phyloP scores from a whole-genome alignment of 1,139 yeast species.

The Geotrichum bryndzae region DNA sequence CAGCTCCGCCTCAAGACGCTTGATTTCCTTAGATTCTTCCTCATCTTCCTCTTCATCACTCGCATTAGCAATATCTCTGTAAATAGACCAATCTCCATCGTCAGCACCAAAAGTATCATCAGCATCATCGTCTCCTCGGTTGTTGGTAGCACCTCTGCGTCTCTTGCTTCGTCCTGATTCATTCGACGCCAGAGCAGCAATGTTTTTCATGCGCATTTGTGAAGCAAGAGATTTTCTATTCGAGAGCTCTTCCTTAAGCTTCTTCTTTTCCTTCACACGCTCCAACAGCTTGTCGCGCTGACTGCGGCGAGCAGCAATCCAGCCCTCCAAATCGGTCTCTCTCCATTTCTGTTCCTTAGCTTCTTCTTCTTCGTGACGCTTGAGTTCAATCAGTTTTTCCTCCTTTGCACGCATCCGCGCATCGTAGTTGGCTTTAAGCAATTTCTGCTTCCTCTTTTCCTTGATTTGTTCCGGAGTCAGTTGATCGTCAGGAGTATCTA shows the following conservation, averaged over 20 bases:
- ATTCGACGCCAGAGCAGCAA: constrained; percentile 83
- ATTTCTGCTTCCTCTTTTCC: constrained; percentile 78
- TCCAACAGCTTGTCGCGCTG: constrained; percentile 54
- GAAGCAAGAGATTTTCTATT: constrained; percentile 90
- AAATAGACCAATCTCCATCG: constrained; percentile 93
- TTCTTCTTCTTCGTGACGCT: constrained; percentile 42
- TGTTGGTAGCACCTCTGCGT: constrained; percentile 25
- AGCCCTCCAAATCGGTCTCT: constrained; percentile 61
- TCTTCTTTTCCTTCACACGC: constrained; percentile 58
- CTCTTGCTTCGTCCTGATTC: constrained; percentile 38
- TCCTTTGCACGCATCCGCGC: constrained; percentile 80
- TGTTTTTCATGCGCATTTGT: constrained; percentile 85
- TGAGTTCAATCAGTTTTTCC: constrained; percentile 60
- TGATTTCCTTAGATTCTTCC: constrained; percentile 62
- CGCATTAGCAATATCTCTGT: constrained; percentile 72
- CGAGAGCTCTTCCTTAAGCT: constrained; percentile 68
- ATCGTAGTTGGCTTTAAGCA: constrained; percentile 80
- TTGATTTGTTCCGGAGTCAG: constrained; percentile 72
- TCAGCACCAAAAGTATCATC: constrained; percentile 93
- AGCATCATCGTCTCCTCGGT: constrained; percentile 74
- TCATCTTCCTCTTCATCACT: constrained; percentile 70
- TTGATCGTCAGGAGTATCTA: constrained; percentile 71
- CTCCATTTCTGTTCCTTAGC: constrained; percentile 72
- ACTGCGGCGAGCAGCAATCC: constrained; percentile 68
- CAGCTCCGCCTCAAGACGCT: constrained; percentile 65